These are phyloP conservation scores for Kodamaea lidongshanica DNA, from an alignment of 805 yeast species.

Conservation along the genomic window DNA sequence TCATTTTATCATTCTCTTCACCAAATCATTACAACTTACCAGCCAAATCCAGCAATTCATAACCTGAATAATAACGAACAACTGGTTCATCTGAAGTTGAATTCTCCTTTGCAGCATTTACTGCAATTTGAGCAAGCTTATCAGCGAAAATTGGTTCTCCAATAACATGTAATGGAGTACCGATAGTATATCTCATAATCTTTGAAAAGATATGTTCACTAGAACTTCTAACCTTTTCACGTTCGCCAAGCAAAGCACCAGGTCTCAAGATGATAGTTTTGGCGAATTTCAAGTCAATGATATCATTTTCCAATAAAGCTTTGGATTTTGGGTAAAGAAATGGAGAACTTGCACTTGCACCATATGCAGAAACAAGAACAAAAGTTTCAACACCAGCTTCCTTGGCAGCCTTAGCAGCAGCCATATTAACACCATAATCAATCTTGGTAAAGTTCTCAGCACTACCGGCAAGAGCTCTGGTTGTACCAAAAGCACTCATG, in stretches of 20 bases:
- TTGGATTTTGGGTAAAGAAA: slow-evolving; percentile 62
- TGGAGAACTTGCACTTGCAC: slow-evolving; percentile 55
- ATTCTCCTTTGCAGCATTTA: slow-evolving; percentile 27
- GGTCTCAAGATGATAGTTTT: slow-evolving; percentile 73
- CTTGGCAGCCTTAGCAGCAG: slow-evolving; percentile 68
- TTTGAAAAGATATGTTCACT: slow-evolving; percentile 24
- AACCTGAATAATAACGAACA: slow-evolving; percentile 18
- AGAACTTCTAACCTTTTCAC: slow-evolving; percentile 40
- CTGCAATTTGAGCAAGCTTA: slow-evolving; percentile 59
- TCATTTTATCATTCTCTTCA: too few species aligned
- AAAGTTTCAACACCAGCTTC: slow-evolving; percentile 61
- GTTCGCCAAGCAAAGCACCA: slow-evolving; percentile 63
- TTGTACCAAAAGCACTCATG: slow-evolving; percentile 71
- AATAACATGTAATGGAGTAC: slow-evolving; percentile 10
- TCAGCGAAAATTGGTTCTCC: slow-evolving; percentile 49
- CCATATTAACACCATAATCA: slow-evolving; percentile 68
- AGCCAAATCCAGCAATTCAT: slow-evolving; percentile 18
- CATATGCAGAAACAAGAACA: slow-evolving; percentile 59
- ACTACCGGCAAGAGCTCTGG: slow-evolving; percentile 66
- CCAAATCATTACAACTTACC: slow-evolving; percentile 2
- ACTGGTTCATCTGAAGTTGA: slow-evolving; percentile 11
- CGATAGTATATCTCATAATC: slow-evolving; percentile 23
- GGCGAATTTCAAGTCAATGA: slow-evolving; percentile 58
- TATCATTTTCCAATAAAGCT: slow-evolving; percentile 69
- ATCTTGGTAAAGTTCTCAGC: slow-evolving; percentile 62